phyloP scores from a whole-genome alignment of 257 asterid species.

The Leptodermis oblonga region DNA sequence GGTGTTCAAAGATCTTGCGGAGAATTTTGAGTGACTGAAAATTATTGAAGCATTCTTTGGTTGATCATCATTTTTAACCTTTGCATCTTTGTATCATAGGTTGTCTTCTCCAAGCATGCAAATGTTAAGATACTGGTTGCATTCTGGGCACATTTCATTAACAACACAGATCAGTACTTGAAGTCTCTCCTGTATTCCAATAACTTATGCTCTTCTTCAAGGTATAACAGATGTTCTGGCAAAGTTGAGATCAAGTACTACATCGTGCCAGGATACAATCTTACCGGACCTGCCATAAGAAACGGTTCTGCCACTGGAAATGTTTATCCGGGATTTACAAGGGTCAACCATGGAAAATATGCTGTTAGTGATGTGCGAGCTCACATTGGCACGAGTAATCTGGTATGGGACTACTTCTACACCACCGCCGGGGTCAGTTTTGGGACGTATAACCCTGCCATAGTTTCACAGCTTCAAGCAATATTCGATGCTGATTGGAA shows the following conservation, averaged over 20 bases:
- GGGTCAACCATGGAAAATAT: conserved; percentile 85
- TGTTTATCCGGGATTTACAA: conserved; percentile 61
- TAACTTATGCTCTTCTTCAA: conserved; percentile 64
- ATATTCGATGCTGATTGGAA: conserved; percentile 85
- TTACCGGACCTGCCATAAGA: conserved; percentile 59
- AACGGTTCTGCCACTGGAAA: conserved; percentile 51
- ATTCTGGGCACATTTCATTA: conserved; percentile 66
- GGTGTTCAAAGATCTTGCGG: neutral
- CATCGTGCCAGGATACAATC: conserved; percentile 70
- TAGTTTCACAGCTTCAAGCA: conserved; percentile 66
- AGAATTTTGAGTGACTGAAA: neutral
- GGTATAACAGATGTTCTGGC: conserved; percentile 56
- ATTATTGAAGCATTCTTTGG: neutral
- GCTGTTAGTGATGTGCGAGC: conserved; percentile 74
- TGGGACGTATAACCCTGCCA: conserved; percentile 58
- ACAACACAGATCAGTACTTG: conserved; percentile 59
- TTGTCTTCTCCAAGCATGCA: conserved; percentile 66
- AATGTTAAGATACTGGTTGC: conserved; percentile 67
- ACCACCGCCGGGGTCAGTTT: conserved; percentile 73
- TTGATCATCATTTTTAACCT: neutral
- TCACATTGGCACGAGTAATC: conserved; percentile 79
- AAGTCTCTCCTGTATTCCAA: conserved; percentile 71
- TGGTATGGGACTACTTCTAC: conserved; percentile 84
- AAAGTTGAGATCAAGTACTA: conserved; percentile 75
- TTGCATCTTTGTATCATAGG: conserved; percentile 29